Base-by-base conservation (phyloP, 2,329 filamentous ascomycete species). In the Aspergillus brasiliensis region DNA sequence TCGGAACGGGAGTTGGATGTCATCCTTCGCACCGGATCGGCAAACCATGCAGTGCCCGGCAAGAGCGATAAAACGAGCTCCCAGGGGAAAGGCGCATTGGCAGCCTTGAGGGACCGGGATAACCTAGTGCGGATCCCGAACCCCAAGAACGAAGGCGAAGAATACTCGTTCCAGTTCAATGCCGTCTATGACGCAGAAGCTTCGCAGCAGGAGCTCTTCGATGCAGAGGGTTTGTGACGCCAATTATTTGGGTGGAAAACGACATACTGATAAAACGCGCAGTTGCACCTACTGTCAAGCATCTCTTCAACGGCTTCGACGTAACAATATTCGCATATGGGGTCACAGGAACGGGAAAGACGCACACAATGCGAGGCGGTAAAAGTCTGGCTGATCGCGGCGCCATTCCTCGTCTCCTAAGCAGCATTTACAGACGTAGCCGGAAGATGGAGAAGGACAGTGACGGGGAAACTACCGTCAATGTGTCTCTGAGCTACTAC, bases 131-230 rank as follows among this genome's bases (percentile, higher is more conserved):
- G 90, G 75, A 96, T 98, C 70, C 94, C 94, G 3, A 97, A 92
- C 73, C 93, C 94, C 0, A 97, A 95, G 81, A 97, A 97, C 71
- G 91, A 91, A 65, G 82, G 85, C 21, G 94, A 98, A 77, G 90
- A 93, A 71, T 98, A 93, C 78, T 92, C 90, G 56, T 99, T 98
- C 75, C 87, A 93, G 55, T 98, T 98, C 83, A 96, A 95, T 81
- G 86, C 90, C 67, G 94, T 98, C 57, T 98, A 97, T 76, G 91
- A 91, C 71, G 86, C 89, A 69, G 77, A 84, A 37, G 89, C 91
- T 15, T 87, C 91, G 8, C 94, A 99, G 75, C 91, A 97, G 76
- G 85, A 91, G 65, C 79, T 99, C 59, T 99, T 96, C 75, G 91
- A 93, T 65, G 86, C 89, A 38, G 94, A 98, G 86, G 91, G 92